Conservation (phyloP, 331 rosid genomes). For the Malus hybrid region DNA sequence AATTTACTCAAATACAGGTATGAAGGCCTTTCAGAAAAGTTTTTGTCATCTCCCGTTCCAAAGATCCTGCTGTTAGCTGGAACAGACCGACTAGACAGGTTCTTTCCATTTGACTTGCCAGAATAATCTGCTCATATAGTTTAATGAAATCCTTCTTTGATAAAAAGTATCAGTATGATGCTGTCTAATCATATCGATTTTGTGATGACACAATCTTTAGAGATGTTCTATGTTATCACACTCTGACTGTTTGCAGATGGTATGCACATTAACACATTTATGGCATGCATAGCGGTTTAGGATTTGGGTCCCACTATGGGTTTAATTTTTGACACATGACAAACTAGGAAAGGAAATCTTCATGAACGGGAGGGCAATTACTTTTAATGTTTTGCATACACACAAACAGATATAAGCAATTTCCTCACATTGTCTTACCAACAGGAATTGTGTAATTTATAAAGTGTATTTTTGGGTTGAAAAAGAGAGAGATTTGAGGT, state of each 20-base stretch:
- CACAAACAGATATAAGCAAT: not conserved
- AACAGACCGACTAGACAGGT: conserved; percentile 97
- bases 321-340: not conserved
- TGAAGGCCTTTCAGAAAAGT: conserved; percentile 92
- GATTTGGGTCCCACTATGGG: not conserved
- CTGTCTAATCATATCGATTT: conserved; percentile 1
- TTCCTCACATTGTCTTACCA: not conserved
- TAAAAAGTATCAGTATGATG: not conserved
- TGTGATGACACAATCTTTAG: not conserved
- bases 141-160: not conserved
- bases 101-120: not conserved
- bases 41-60: conserved; percentile 72
- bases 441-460: not conserved
- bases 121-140: not conserved
- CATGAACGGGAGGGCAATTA: not conserved
- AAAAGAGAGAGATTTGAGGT: not conserved
- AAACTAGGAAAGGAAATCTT: not conserved
- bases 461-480: not conserved
- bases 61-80: conserved; percentile 93
- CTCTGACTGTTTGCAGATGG: not conserved
- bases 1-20: conserved; percentile 46
- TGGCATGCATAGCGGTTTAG: not conserved
- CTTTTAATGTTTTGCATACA: not conserved
- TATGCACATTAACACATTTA: not conserved
- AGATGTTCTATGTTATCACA: not conserved